Conservation (phyloP, 805 yeast species). For the Kuraishia borneana region DNA sequence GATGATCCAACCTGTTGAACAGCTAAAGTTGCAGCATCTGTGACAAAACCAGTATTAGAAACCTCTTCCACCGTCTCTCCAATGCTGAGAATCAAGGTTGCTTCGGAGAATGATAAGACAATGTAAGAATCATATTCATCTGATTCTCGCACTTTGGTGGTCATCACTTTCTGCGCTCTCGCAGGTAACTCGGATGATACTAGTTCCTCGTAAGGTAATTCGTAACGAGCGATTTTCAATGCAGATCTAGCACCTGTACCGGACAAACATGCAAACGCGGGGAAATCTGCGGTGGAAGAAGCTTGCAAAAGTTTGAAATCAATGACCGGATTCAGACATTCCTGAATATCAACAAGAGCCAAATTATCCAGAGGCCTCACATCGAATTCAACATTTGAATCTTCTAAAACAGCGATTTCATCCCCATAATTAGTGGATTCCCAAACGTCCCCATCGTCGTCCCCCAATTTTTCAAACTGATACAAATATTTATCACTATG, state of each 20-base stretch:
- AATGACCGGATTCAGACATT: constrained; percentile 42
- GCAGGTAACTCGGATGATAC: constrained; percentile 73
- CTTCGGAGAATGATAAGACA: constrained; percentile 51
- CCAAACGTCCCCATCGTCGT: constrained; percentile 26
- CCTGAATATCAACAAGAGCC: constrained; percentile 40
- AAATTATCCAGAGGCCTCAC: constrained; percentile 40
- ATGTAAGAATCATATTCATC: constrained; percentile 51
- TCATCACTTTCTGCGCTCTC: constrained; percentile 49
- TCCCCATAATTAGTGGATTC: constrained; percentile 22
- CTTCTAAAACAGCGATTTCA: constrained; percentile 17
- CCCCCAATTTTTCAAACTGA: constrained; percentile 72
- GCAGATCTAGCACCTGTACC: constrained; percentile 35
- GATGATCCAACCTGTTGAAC: constrained; percentile 55
- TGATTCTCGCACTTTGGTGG: constrained; percentile 34
- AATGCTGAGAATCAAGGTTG: constrained; percentile 63
- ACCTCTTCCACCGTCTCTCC: constrained; percentile 78
- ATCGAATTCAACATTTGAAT: constrained; percentile 12
- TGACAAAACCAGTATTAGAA: constrained; percentile 48
- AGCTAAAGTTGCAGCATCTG: constrained; percentile 49
- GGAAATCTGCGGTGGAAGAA: constrained; percentile 21
- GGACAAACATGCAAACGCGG: constrained; percentile 25
- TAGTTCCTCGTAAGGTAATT: constrained; percentile 46
- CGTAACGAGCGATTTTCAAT: constrained; percentile 39
- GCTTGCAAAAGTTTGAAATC: constrained; percentile 24
- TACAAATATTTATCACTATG: constrained; percentile 55